Conservation (phyloP, 352 stramenopile species). For the Phytophthora meadii region DNA sequence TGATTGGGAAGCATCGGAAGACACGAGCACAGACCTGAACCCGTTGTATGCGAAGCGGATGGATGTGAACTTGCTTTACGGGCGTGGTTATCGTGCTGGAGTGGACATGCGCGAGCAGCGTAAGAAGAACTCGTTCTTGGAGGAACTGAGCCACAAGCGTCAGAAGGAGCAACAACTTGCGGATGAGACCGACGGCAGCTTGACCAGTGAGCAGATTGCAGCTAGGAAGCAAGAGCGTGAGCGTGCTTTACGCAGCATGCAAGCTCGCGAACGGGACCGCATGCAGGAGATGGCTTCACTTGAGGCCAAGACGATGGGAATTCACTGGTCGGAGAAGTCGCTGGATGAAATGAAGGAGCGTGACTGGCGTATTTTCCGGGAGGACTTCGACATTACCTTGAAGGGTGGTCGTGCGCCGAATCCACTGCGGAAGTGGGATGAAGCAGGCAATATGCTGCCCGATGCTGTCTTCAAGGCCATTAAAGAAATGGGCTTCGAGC, state of each 20-base stretch:
- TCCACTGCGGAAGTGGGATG: slow-evolving; percentile 94
- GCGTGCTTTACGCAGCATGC: slow-evolving; percentile 74
- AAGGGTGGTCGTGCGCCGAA: slow-evolving; percentile 89
- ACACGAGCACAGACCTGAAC: slow-evolving; percentile 92
- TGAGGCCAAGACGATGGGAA: slow-evolving; percentile 78
- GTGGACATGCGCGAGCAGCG: slow-evolving; percentile 94
- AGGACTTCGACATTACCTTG: slow-evolving; percentile 99
- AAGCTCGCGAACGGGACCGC: slow-evolving; percentile 61
- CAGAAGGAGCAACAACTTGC: slow-evolving; percentile 80
- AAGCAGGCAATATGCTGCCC: slow-evolving; percentile 70
- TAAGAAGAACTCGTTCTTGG: slow-evolving; percentile 91
- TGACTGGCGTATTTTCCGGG: slow-evolving; percentile 99
- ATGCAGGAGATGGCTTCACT: slow-evolving; percentile 73
- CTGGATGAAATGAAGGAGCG: slow-evolving; percentile 95
- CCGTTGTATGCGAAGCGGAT: slow-evolving; percentile 91
- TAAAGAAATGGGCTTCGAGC: slow-evolving; percentile 93
- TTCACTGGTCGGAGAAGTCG: slow-evolving; percentile 95
- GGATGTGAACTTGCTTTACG: slow-evolving; percentile 92
- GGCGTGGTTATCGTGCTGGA: slow-evolving; percentile 92
- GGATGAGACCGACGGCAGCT: slow-evolving; percentile 67
- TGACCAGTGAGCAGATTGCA: slow-evolving; percentile 68
- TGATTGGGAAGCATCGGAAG: slow-evolving; percentile 93
- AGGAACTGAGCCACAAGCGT: slow-evolving; percentile 86
- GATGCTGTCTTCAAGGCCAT: slow-evolving; percentile 90
- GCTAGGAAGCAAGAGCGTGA: slow-evolving; percentile 76